phyloP scores from a whole-genome alignment of 345 rosid genomes.

The Gossypium anomalum region DNA sequence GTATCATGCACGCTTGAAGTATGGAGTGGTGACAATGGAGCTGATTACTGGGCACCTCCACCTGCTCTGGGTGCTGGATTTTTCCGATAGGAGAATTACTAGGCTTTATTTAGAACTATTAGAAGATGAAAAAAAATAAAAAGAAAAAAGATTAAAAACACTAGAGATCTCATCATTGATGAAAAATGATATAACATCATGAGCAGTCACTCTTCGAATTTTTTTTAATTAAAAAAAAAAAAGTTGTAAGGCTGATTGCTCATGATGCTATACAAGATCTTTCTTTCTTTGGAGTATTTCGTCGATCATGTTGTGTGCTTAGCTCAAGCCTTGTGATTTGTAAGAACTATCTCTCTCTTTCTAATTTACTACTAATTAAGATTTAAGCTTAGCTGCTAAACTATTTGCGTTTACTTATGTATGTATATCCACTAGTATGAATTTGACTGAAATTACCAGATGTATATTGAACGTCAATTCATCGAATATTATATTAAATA shows the following conservation, averaged over 20 bases:
- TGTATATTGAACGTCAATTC: too few species aligned
- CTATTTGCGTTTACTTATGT: not conserved
- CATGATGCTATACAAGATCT: constrained; percentile 84
- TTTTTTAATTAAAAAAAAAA: constrained; percentile 18
- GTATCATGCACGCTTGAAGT: constrained; percentile 83
- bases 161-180: not conserved
- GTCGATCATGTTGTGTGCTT: not conserved
- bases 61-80: constrained; percentile 62
- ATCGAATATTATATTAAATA: too few species aligned
- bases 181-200: constrained; percentile 76
- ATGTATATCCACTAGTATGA: not conserved
- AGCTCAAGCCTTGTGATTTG: not conserved
- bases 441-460: not conserved
- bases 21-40: constrained; percentile 80
- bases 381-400: constrained; percentile 1
- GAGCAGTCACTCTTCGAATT: constrained; percentile 84
- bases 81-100: constrained; percentile 33
- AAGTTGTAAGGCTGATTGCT: constrained; percentile 93
- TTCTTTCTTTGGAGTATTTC: constrained; percentile 5
- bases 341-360: not conserved
- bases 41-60: constrained; percentile 96
- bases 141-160: not conserved
- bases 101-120: not conserved
- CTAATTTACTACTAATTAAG: not conserved
- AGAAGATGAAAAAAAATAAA: not conserved